Percentiles rank a stretch among this genome's conserved stretches.
These are phyloP conservation scores for Triticum timopheevii DNA, from an alignment of 176 grass and related monocot species.

Conservation along the genomic window DNA sequence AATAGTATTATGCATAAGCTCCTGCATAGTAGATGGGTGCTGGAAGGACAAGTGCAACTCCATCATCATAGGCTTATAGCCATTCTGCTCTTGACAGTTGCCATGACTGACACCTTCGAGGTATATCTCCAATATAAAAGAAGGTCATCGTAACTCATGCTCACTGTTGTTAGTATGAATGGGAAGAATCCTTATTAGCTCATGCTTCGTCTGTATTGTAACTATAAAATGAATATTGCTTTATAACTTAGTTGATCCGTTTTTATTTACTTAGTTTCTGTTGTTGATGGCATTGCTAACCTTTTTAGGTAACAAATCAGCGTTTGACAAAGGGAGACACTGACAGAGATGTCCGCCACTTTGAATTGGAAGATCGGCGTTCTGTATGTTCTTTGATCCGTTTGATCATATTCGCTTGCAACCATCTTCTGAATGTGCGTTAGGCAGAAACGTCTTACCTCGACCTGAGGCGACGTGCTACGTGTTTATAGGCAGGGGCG, in stretches of 20 bases:
- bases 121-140: too few species aligned
- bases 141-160: too few species aligned
- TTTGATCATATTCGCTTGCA: not conserved
- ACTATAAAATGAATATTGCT: not conserved
- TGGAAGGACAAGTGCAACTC: too few species aligned
- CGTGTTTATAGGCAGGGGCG: too few species aligned
- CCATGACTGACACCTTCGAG: too few species aligned
- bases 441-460: too few species aligned
- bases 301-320: constrained; percentile 47
- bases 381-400: constrained; percentile 51
- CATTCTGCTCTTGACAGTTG: too few species aligned
- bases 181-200: too few species aligned
- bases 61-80: too few species aligned
- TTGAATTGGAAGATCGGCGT: constrained; percentile 64
- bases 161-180: too few species aligned
- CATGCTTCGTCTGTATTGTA: too few species aligned
- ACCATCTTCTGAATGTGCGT: not conserved
- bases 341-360: constrained; percentile 77
- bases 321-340: constrained; percentile 47
- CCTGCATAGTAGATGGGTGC: not conserved
- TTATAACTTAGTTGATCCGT: not conserved
- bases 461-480: too few species aligned
- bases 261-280: not conserved
- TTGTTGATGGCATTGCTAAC: constrained; percentile 13
- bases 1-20: not conserved